Evolutionary conservation across 306 rosid genomes (phyloP), one percentile per base, ranked within the genome.

Genomic region (Vigna angularis): DNA sequence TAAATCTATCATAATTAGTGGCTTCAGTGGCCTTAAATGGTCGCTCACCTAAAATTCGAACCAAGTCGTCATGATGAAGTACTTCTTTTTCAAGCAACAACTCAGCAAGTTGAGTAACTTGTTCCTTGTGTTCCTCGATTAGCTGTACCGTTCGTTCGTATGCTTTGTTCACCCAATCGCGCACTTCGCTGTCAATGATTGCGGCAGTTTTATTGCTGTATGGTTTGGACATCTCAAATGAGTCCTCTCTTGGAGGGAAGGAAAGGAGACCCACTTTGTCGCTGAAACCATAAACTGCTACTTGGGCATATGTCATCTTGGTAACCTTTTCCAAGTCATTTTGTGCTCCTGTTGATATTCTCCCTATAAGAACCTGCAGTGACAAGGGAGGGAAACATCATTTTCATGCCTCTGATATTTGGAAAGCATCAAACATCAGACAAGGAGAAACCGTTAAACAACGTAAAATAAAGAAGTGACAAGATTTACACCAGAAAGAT

Each of bases 251-350:
- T 49, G 75, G 90, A 61, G 98, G 98, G 81, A 95, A 95, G 34
- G 98, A 92, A 55, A 95, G 94, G 75, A 91, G 97, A 8, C 98
- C 98, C 24, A 95, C 98, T 83, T 95, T 95, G 17, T 92, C 97
- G 4, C 98, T 95, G 26, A 95, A 95, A 36, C 98, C 98, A 48
- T 92, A 92, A 12, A 92, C 86, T 14, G 98, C 97, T 8, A 95
- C 98, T 85, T 95, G 98, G 32, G 96, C 98, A 73, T 95, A 95
- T 4, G 98, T 95, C 97, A 95, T 86, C 88, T 91, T 92, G 26
- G 98, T 95, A 76, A 95, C 98, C 80, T 92, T 95, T 81, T 95
- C 98, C 87, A 95, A 84, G 80, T 95, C 98, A 13, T 95, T 89
- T 80, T 95, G 98, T 26, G 98, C 98, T 38, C 98, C 98, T 0